Conservation (phyloP, 2,329 filamentous ascomycete species). For the Sporothrix variecibatus region DNA sequence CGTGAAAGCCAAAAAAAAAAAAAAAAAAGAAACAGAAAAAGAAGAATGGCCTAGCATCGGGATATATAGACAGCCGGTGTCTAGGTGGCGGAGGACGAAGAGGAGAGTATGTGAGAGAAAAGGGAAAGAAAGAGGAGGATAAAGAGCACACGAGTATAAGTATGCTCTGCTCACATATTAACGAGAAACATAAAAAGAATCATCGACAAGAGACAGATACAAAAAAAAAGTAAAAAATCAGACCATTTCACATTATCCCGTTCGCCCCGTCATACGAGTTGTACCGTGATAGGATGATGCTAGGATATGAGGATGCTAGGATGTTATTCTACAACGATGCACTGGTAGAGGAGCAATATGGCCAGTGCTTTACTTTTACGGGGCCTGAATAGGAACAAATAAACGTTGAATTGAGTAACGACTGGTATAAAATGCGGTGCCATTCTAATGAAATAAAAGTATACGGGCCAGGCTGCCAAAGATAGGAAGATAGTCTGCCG, state of each 20-base stretch:
- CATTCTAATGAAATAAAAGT: neutral
- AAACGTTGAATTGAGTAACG: neutral
- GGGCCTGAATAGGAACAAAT: neutral
- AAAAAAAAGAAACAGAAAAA: neutral
- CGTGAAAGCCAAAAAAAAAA: neutral
- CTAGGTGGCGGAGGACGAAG: neutral
- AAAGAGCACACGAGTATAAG: neutral
- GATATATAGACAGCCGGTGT: neutral
- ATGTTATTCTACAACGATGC: neutral
- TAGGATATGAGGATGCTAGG: neutral
- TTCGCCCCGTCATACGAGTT: neutral
- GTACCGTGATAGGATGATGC: conserved; percentile 12
- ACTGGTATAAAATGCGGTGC: neutral
- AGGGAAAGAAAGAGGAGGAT: neutral
- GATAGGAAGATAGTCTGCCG: neutral
- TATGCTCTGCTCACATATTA: neutral
- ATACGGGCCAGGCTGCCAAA: neutral
- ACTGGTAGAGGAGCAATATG: neutral
- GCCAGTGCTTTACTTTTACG: neutral
- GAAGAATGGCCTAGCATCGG: neutral
- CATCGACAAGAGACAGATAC: conserved; percentile 19
- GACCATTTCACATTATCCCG: conserved; percentile 18
- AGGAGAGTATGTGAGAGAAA: neutral
- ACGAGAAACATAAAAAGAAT: conserved; percentile 19
- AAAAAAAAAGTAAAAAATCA: conserved; percentile 24